Evolutionary conservation across 2,329 filamentous ascomycete genomes (phyloP).

Genomic region (Pseudopithomyces chartarum): DNA sequence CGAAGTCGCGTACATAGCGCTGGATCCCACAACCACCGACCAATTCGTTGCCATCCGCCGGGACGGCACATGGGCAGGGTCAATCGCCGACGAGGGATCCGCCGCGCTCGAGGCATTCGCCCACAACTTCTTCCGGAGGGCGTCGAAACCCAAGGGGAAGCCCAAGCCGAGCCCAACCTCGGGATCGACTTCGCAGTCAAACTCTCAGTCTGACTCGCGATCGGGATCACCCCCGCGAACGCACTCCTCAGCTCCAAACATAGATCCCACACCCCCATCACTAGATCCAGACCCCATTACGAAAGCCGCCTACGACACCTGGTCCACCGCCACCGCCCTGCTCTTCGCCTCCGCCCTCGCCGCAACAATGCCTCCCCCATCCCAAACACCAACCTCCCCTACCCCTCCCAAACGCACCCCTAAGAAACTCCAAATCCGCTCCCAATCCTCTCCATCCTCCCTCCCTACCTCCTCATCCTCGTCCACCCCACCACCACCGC

Average conservation of each 20-base stretch:
- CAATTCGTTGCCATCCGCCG: conserved; percentile 43
- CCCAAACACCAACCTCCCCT: conserved; percentile 30
- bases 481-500: conserved; percentile 38
- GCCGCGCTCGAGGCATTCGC: conserved; percentile 39
- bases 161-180: not conserved
- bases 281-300: conserved; percentile 21
- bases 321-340: conserved; percentile 32
- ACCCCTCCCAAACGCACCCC: conserved; percentile 20
- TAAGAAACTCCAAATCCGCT: conserved; percentile 34
- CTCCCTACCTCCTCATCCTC: conserved; percentile 21
- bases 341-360: conserved; percentile 34
- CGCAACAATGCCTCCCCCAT: conserved; percentile 17
- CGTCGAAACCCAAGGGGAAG: not conserved
- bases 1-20: conserved; percentile 35
- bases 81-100: conserved; percentile 40
- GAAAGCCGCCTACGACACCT: conserved; percentile 35
- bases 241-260: no score
- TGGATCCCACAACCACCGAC: conserved; percentile 35
- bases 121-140: conserved; percentile 34
- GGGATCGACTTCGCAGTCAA: not conserved
- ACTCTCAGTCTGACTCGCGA: not conserved
- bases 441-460: conserved; percentile 31
- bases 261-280: not conserved
- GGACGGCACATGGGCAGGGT: conserved; percentile 42
- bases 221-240: not conserved